Evolutionary conservation across 1,139 yeast species (phyloP), one percentile per base, ranked within the genome.

Genomic region (Eremothecium gossypii): DNA sequence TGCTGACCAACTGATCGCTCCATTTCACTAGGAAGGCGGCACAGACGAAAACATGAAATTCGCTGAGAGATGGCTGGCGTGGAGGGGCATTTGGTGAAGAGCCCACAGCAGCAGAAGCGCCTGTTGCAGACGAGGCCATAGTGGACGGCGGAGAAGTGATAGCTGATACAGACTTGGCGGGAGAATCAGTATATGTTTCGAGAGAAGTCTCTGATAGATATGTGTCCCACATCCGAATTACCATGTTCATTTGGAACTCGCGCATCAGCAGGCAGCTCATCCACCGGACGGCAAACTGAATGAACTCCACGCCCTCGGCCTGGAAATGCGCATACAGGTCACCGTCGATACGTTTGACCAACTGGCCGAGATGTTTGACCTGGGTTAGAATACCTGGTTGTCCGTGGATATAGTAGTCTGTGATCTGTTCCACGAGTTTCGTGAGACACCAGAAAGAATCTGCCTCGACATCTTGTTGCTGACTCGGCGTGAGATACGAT

Each of bases 251-350:
- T 37, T 81, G 77, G 36, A 91, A 71, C 58, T 91, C 99, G 51
- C 99, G 74, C 99, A 91, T 91, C 42, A 91, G 68, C 54, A 91
- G 68, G 65, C 99, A 91, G 64, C 93, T 91, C 97, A 93, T 93
- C 99, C 99, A 91, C 51, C 99, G 72, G 66, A 91, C 93, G 27
- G 96, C 77, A 64, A 91, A 91, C 61, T 93, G 98, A 51, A 93
- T 78, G 58, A 91, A 91, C 61, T 91, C 96, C 13, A 91, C 77
- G 35, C 83, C 83, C 60, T 91, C 96, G 1, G 64, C 59, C 43
- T 81, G 81, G 50, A 91, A 74, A 65, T 91, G 98, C 36, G 70
- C 69, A 35, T 80, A 79, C 34, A 91, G 68, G 27, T 76, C 80
- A 2, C 73, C 63, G 57, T 93, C 97, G 42, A 91, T 89, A 47